Evolutionary conservation across 768 basidiomycete species (phyloP).

Genomic region (Rhodocollybia butyracea): DNA sequence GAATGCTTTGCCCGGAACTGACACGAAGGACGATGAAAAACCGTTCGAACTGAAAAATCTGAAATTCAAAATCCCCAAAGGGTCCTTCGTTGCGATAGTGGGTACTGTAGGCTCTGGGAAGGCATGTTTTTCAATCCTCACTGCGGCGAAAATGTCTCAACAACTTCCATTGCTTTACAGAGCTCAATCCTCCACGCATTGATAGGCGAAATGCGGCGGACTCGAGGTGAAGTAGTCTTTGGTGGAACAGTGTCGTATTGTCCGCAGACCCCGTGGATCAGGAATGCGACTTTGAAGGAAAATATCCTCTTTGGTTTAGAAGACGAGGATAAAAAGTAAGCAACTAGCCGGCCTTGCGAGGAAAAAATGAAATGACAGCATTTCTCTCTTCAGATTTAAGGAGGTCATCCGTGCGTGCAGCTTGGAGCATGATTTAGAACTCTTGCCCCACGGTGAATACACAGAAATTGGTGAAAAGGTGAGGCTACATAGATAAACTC

Average conservation of each 20-base stretch:
- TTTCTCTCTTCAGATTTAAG: conserved; percentile 51
- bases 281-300: conserved; percentile 64
- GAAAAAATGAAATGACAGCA: neutral
- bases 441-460: conserved; percentile 65
- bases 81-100: conserved; percentile 48
- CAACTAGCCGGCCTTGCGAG: neutral
- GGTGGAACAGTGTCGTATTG: conserved; percentile 57
- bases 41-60: conserved; percentile 10
- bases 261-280: conserved; percentile 63
- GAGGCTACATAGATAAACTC: too few species aligned
- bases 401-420: conserved; percentile 63
- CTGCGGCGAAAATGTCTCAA: neutral
- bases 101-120: conserved; percentile 56
- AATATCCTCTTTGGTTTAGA: conserved; percentile 74
- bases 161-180: conserved; percentile 16
- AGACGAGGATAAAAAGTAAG: conserved; percentile 53
- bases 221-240: conserved; percentile 45
- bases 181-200: conserved; percentile 31
- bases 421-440: conserved; percentile 66
- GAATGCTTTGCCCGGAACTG: neutral
- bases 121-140: conserved; percentile 11
- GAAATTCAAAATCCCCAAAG: conserved; percentile 24
- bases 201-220: conserved; percentile 45
- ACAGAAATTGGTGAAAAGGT: conserved; percentile 81
- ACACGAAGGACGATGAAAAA: conserved; percentile 2